Conservation (phyloP, 2,329 filamentous ascomycete species). For the Epichloe sp. region DNA sequence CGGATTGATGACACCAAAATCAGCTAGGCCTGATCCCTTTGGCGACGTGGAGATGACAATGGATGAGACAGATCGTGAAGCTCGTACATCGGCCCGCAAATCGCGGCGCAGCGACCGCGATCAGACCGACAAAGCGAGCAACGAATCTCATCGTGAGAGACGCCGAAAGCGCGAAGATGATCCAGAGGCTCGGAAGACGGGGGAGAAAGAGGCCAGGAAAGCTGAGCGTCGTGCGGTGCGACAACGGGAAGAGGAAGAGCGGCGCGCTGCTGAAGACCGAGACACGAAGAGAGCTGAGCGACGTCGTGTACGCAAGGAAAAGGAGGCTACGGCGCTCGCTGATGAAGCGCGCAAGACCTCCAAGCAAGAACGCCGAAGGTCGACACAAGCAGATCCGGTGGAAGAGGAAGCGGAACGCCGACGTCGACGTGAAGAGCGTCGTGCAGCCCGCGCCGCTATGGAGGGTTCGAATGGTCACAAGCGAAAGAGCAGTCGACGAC, state of each 20-base stretch:
- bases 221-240: conserved; percentile 38
- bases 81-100: conserved; percentile 48
- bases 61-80: conserved; percentile 46
- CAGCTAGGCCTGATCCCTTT: conserved; percentile 33
- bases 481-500: conserved; percentile 27
- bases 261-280: conserved; percentile 33
- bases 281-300: conserved; percentile 38
- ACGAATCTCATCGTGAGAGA: conserved; percentile 44
- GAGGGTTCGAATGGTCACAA: conserved; percentile 24
- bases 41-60: conserved; percentile 33
- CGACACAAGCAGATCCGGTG: conserved; percentile 27
- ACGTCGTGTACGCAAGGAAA: conserved; percentile 34
- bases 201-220: conserved; percentile 46
- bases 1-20: conserved; percentile 36
- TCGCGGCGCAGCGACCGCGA: conserved; percentile 40
- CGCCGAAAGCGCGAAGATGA: conserved; percentile 43
- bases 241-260: conserved; percentile 35
- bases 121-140: conserved; percentile 24
- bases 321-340: conserved; percentile 29
- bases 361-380: conserved; percentile 36
- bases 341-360: conserved; percentile 31
- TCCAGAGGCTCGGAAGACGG: conserved; percentile 36
- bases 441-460: conserved; percentile 27
- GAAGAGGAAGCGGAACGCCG: conserved; percentile 41
- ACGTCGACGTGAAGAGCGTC: conserved; percentile 39